Evolutionary conservation across 805 yeast genomes (phyloP).

Genomic region (fission yeast (Schizosaccharomyces pombe)): DNA sequence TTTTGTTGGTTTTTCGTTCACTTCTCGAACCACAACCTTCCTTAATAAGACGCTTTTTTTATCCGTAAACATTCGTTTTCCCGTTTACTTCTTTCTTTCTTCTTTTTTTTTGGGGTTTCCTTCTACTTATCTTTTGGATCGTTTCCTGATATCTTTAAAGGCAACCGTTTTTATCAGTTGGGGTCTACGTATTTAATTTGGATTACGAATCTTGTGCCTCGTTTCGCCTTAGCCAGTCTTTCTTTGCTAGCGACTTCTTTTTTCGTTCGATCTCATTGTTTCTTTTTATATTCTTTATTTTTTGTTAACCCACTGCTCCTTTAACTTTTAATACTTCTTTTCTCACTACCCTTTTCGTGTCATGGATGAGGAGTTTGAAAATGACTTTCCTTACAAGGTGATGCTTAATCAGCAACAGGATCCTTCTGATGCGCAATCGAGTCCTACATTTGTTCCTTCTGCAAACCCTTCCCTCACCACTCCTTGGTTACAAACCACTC

Average conservation of each 20-base stretch:
- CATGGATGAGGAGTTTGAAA: neutral
- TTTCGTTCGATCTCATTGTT: too few species aligned
- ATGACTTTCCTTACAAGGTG: neutral
- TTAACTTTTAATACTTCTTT: neutral
- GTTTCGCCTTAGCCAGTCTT: too few species aligned
- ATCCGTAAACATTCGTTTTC: neutral
- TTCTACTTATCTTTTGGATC: too few species aligned
- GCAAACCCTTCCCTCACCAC: neutral
- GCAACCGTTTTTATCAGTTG: too few species aligned
- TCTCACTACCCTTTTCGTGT: neutral
- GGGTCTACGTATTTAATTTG: too few species aligned
- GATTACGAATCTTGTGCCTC: too few species aligned
- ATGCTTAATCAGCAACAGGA: neutral
- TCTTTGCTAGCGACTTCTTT: too few species aligned
- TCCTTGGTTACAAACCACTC: neutral
- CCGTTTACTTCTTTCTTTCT: neutral
- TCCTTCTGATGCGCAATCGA: neutral
- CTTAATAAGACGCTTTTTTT: too few species aligned
- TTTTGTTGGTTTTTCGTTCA: too few species aligned
- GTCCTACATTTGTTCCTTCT: neutral
- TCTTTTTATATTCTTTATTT: neutral
- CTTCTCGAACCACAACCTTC: too few species aligned
- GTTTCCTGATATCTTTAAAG: too few species aligned
- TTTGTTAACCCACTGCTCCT: neutral
- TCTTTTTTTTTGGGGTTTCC: neutral